A percentile compares a stretch with the other conserved stretches of the same genome.
Conservation (phyloP, 1,284 basidiomycete genomes). For the Sphaerobolus stellatus region DNA sequence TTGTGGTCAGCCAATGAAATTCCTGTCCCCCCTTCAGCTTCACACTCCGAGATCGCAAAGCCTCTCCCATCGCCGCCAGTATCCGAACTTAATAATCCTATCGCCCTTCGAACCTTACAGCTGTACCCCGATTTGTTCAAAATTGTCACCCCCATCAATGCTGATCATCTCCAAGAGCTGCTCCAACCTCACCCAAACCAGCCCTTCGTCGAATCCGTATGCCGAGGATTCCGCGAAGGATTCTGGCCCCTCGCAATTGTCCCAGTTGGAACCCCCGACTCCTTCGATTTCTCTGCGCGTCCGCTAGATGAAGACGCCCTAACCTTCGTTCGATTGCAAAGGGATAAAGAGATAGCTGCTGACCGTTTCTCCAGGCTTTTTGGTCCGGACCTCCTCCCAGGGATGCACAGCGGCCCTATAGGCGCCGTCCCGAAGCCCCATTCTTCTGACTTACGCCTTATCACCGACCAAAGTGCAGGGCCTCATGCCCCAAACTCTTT, state of each 20-base stretch:
- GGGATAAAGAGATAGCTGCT: constrained; percentile 30
- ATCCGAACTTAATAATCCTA: neutral
- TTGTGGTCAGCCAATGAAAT: neutral
- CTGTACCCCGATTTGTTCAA: constrained; percentile 29
- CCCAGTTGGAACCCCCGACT: no score
- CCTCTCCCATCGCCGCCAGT: constrained; percentile 13
- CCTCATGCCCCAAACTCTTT: no score
- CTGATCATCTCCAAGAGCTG: constrained; percentile 28
- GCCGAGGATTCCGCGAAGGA: constrained; percentile 31
- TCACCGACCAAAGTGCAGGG: no score
- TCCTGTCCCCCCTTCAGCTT: constrained; percentile 11
- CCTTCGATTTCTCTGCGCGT: no score
- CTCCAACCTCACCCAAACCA: constrained; percentile 35
- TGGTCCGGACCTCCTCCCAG: constrained; percentile 37
- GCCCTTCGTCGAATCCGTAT: constrained; percentile 34
- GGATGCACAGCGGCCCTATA: constrained; percentile 46
- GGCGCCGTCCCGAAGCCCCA: no score
- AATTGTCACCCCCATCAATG: constrained; percentile 35
- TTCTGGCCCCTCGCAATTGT: no score
- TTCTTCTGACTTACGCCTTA: no score
- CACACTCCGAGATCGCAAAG: constrained; percentile 10
- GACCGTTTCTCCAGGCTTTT: constrained; percentile 38
- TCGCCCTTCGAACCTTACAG: constrained; percentile 1
- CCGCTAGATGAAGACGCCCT: neutral
- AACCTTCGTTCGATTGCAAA: constrained; percentile 30